Percentiles rank a stretch among this genome's conserved stretches.
Evolutionary conservation across 306 rosid genomes (phyloP).

Genomic region (Malus orientalis): DNA sequence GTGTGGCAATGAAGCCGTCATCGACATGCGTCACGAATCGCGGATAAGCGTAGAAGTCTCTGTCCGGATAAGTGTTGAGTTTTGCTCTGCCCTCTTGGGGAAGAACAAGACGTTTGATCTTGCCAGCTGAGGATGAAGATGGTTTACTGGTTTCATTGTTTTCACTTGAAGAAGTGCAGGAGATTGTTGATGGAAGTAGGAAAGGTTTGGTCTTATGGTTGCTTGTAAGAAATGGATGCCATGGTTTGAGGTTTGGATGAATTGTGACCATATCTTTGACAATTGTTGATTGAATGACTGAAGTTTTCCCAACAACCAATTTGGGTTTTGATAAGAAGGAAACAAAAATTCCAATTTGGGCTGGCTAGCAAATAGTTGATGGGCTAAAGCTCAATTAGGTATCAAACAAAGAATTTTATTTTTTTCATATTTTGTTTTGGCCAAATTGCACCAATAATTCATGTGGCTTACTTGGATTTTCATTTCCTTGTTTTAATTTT

Average conservation of each 20-base stretch:
- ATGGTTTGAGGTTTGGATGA: slow-evolving; percentile 21
- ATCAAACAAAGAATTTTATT: too few species aligned
- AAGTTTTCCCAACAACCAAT: background rate
- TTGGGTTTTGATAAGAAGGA: too few species aligned
- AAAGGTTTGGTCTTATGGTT: slow-evolving; percentile 6
- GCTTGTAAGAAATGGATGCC: slow-evolving; percentile 15
- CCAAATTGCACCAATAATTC: too few species aligned
- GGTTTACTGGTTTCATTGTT: slow-evolving; percentile 24
- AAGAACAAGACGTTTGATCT: slow-evolving; percentile 54
- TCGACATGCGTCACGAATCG: slow-evolving; percentile 76
- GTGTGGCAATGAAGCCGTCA: slow-evolving; percentile 58
- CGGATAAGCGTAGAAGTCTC: slow-evolving; percentile 68
- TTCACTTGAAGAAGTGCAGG: slow-evolving; percentile 31
- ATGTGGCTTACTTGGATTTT: too few species aligned
- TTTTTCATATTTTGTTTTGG: too few species aligned
- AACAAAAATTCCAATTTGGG: background rate
- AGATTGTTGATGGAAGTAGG: slow-evolving; percentile 16
- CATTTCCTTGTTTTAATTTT: too few species aligned
- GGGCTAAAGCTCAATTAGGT: too few species aligned
- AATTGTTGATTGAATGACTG: background rate
- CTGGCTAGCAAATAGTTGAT: background rate
- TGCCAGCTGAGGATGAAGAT: slow-evolving; percentile 31
- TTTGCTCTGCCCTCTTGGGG: slow-evolving; percentile 60
- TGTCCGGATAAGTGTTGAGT: slow-evolving; percentile 44
- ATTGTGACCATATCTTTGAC: slow-evolving; percentile 16